Evolutionary conservation across 2,329 filamentous ascomycete genomes (phyloP).

Genomic region (Penicillium capsulatum): DNA sequence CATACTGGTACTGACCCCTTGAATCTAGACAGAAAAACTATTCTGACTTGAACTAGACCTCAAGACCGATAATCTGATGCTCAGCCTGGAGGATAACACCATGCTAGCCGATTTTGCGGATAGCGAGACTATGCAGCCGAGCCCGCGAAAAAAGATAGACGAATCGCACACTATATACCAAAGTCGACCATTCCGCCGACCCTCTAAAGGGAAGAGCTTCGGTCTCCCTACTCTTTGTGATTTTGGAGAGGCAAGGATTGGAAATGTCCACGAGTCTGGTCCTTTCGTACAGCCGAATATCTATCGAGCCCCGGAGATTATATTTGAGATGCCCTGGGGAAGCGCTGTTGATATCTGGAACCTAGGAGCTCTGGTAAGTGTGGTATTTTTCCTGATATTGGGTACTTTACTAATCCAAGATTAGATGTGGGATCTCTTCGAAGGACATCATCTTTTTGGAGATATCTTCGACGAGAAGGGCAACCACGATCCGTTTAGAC

Average conservation of each 20-base stretch:
- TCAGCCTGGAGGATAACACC: conserved; percentile 28
- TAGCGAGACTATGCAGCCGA: conserved; percentile 24
- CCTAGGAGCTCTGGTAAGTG: conserved; percentile 46
- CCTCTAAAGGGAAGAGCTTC: no score
- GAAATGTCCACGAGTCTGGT: neutral
- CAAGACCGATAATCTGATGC: conserved; percentile 42
- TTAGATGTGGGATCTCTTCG: conserved; percentile 49
- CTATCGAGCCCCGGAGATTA: conserved; percentile 38
- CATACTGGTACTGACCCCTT: conserved; percentile 32
- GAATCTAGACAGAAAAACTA: neutral
- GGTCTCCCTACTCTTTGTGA: neutral
- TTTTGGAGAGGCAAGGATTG: neutral
- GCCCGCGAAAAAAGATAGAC: conserved; percentile 27
- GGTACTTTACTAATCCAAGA: conserved; percentile 10
- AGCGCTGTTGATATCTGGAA: conserved; percentile 51
- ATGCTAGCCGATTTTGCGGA: conserved; percentile 29
- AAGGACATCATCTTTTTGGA: conserved; percentile 38
- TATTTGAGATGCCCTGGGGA: conserved; percentile 45
- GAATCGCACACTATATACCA: conserved; percentile 29
- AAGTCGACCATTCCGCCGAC: conserved; percentile 5
- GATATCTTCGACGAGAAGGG: conserved; percentile 32
- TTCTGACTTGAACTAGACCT: conserved; percentile 29
- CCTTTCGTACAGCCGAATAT: neutral
- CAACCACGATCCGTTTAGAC: conserved; percentile 24
- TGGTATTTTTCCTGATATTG: conserved; percentile 9